Base-by-base conservation (phyloP, 2,329 filamentous ascomycete species). In the Ambrosiella xylebori region DNA sequence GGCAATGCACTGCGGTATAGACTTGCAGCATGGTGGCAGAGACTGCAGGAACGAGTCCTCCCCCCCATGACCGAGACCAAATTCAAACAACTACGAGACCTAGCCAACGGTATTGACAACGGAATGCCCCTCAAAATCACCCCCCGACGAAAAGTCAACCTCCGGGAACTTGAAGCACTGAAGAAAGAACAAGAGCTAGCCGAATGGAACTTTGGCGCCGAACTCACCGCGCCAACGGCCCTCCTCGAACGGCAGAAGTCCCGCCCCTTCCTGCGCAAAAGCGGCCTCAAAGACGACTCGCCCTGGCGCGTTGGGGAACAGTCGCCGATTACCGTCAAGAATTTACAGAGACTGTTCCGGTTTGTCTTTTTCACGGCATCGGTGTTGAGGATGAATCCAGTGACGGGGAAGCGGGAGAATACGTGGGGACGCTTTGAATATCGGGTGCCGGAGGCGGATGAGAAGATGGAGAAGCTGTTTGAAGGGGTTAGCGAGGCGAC, bases 1-100 rank as follows among this genome's bases (percentile, higher is more conserved):
- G 44, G 39, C 27, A 60, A 56, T 40, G 37, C 45, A 6, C 7
- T 45, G 13, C 41, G 44, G 50, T 60, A 60, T 36, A 45, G 54
- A 15, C 51, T 57, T n/a, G 51, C 59, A 38, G 15, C 40, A 5
- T 76, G 74, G 68, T 84, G 77, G 75, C 71, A 67, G 41, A 59
- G 59, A 3, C 64, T 71, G 13, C 67, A 74, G 0, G 65, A 71
- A 11, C 76, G 74, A 60, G 61, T 80, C 6, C 68, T 79, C 63
- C 76, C 78, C n/a, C 59, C 59, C n/a, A 57, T 60, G 55, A 55
- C 59, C 13, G 59, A 60, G 38, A 55, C 59, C 2, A 51, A 27
- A 6, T 60, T 54, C 19, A 8, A 3, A 27, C 49, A 56, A 36
- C 44, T 60, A 12, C 35, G 41, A 12, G 55, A 60, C 27, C 47